A percentile compares a stretch with the other conserved stretches of the same genome.
Conservation (phyloP, 225 moss, liverwort and hornwort genomes). For the Polytrichum commune region DNA sequence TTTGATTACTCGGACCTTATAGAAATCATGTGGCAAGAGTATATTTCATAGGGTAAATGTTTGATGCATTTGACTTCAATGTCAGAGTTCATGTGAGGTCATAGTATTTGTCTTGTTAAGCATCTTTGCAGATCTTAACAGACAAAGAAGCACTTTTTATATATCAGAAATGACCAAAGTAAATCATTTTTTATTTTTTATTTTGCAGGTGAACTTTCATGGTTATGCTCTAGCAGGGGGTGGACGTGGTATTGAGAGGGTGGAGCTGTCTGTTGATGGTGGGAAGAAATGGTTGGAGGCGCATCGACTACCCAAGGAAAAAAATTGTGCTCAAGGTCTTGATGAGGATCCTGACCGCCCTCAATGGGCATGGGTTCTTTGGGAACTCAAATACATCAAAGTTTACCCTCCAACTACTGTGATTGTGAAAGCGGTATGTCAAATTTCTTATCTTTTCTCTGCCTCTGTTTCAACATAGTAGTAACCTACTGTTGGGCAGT, state of each 20-base stretch:
- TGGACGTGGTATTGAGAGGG: constrained; percentile 56
- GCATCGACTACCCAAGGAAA: constrained; percentile 23
- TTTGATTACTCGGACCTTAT: too few relatives aligned
- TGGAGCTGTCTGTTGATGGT: constrained; percentile 57
- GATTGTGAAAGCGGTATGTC: constrained; percentile 72
- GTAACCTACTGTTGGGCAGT: neutral
- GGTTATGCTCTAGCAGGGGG: constrained; percentile 62
- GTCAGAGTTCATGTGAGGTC: neutral
- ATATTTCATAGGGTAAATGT: too few relatives aligned
- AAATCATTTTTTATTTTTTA: too few relatives aligned
- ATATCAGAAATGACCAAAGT: too few relatives aligned
- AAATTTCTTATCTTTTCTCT: neutral
- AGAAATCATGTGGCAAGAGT: too few relatives aligned
- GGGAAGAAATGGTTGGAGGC: constrained; percentile 59
- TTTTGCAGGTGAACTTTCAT: constrained; percentile 40
- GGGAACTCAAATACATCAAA: constrained; percentile 52
- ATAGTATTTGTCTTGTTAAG: neutral
- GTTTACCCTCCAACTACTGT: constrained; percentile 47
- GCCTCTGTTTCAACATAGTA: constrained; percentile 1
- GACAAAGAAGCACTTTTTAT: too few relatives aligned
- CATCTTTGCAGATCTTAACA: neutral
- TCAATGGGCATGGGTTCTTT: constrained; percentile 74
- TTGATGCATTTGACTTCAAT: too few relatives aligned
- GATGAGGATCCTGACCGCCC: constrained; percentile 34
- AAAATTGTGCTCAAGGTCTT: constrained; percentile 3